Base-by-base conservation (phyloP, 495 filamentous ascomycete species). In the Rhypophila decipiens region DNA sequence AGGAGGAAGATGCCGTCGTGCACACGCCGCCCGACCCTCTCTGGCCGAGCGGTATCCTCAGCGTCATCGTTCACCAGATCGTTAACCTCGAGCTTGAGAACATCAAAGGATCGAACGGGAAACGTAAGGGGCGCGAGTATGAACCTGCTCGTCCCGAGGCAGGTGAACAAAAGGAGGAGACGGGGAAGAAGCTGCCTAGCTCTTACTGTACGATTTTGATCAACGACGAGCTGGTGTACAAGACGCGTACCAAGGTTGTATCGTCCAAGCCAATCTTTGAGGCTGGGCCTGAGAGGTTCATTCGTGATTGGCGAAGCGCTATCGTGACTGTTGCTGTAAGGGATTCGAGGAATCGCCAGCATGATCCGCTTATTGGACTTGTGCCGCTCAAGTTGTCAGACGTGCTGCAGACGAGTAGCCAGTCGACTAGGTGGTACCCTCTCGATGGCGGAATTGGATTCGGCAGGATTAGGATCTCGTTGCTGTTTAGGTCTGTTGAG, bases 231-330 rank as follows among this genome's bases (percentile, higher is more conserved):
- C 65, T 96, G 59, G 87, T 90, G 41, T 97, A 96, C 69, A 86
- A 88, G 51, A 97, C 91, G 24, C 82, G 91, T 53, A 74, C 85
- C 18, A 96, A 97, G 68, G 89, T 87, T 21, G 83, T 95, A 11
- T 94, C 86, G 52, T 90, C 86, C 38, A 90, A 90, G 65, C 91
- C 91, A 9, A 96, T 96, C 52, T 97, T 95, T 72, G 95, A 96
- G 55, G 90, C 91, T 12, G 91, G 91, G 29, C 95, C 90, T 5
- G 91, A 97, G 60, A 78, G 87, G 2, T 97, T 97, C 56, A 75
- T 96, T n/a, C 82, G 91, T 11, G 91, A 97, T 62, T 97, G 91
- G 91, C 76, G 89, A 39, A 90, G 85, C 27, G 76, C 80, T 24
- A 83, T 96, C 40, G 78, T 95, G 29, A 95, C 89, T 0, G 75